Evolutionary conservation across 805 yeast species (phyloP).

Genomic region (Kuraishia molischiana): DNA sequence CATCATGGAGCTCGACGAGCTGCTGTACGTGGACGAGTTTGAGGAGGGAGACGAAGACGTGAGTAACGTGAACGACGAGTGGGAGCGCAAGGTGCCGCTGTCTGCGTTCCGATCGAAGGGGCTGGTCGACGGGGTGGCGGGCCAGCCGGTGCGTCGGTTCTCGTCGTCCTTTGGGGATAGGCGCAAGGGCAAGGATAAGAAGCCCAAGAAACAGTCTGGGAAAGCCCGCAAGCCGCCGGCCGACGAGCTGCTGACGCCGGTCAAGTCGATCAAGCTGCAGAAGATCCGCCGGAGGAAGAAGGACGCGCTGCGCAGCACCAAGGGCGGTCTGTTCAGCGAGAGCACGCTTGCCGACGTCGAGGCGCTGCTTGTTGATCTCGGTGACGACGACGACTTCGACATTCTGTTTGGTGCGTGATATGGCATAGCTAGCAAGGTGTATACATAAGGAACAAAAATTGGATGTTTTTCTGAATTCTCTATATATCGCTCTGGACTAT

Average conservation of each 20-base stretch:
- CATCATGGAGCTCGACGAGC: slow-evolving; percentile 54
- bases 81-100: slow-evolving; percentile 54
- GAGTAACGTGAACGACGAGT: slow-evolving; percentile 10
- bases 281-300: slow-evolving; percentile 35
- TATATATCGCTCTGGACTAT: slow-evolving; percentile 16
- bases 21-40: slow-evolving; percentile 79
- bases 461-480: neutral
- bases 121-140: slow-evolving; percentile 13
- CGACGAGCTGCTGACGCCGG: slow-evolving; percentile 13
- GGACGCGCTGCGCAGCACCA: slow-evolving; percentile 68
- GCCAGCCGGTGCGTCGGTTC: slow-evolving; percentile 1
- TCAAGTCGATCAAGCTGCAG: slow-evolving; percentile 7
- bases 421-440: neutral
- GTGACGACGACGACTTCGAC: slow-evolving; percentile 29
- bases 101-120: slow-evolving; percentile 89
- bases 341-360: slow-evolving; percentile 68
- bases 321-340: slow-evolving; percentile 69
- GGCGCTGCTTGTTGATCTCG: slow-evolving; percentile 48
- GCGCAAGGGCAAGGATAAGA: neutral
- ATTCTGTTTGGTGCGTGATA: slow-evolving; percentile 10
- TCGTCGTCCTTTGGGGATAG: slow-evolving; percentile 1
- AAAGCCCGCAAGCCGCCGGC: slow-evolving; percentile 21
- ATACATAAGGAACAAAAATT: neutral
- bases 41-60: slow-evolving; percentile 63
- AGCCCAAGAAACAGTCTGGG: slow-evolving; percentile 6